Base-by-base conservation (phyloP, 805 yeast species). In the Maudiozyma barnettii region DNA sequence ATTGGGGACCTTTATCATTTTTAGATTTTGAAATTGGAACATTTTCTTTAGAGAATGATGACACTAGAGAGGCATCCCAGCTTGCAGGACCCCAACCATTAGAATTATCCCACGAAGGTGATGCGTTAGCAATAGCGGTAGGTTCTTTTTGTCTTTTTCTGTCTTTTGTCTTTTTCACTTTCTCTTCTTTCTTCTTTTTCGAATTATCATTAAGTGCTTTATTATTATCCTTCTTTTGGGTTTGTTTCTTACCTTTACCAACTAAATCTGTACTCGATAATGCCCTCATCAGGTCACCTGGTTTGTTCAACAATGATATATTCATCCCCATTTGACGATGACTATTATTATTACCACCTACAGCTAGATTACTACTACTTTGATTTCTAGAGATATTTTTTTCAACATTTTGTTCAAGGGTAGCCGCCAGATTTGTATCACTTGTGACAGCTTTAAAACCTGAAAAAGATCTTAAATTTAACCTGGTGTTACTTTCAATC, bases 391-490 rank as follows among this genome's bases (percentile, higher is more conserved):
- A 19, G 20, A 38, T 43, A 29, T 36, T 30, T 12, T 5, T 19
- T 6, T 23, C 37, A 23, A 20, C 19, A 19, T 39, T 47, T 14
- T 43, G 20, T 39, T 36, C 22, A 31, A 31, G 20, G 12, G 26
- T 42, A 19, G 37, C 20, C 5, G 39, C 29, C 16, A 37, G 19
- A 38, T 44, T 45, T 9, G 41, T 26, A 6, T 41, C 48, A 30
- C 41, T 36, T 23, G 37, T 38, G 20, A 45, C 42, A 16, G 65
- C 59, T 54, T 55, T 54, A 47, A 61, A 49, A 51, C 65, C 69
- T 44, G 63, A 64, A 51, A 69, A 69, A 18, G 67, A 62, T 48
- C 61, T 51, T 65, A 76, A 52, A 60, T 74, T 50, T 53, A 70
- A 54, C 35, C 59, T 43, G 59, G 70, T 61, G 54, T 66, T 57